Evolutionary conservation across 805 yeast genomes (phyloP), one percentile per base, ranked within the genome.

Genomic region (Saccharomycopsis capsularis): DNA sequence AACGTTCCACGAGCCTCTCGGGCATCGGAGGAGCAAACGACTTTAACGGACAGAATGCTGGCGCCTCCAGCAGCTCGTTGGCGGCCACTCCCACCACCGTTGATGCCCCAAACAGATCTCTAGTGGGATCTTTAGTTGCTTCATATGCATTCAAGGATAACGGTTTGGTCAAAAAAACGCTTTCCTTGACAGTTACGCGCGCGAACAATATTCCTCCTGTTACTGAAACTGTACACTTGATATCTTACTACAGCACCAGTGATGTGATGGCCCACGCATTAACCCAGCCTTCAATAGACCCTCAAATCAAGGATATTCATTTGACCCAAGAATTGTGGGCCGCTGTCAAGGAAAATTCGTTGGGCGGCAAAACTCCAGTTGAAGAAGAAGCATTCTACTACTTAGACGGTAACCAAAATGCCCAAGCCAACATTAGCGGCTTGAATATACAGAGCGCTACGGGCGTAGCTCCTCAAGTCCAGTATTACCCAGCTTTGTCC

Each of bases 101-200:
- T 19, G 52, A 48, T 39, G 46, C 45, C 15, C 52, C 65, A 25
- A 70, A 66, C 44, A 57, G 79, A 39, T 61, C 72, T 3, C 60
- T 79, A 3, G 78, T 76, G 21, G 83, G 83, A 15, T 78, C 82
- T 0, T 64, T 78, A 40, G 77, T 75, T 21, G 75, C 76, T 32
- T 73, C 81, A 0, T 81, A 79, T 58, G 80, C 80, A 11, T 82
- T 81, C 60, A 81, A 81, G 59, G 81, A 77, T 42, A 71, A 73
- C 40, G 96, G 96, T 0, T 70, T 90, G 41, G 78, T 88, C 52
- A 90, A 90, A 63, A 88, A 89, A 63, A 86, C 97, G 0, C 68
- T 88, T 52, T 78, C 88, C 1, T 69, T 87, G 23, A 74, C 79
- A n/a, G 64, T 83, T 15, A 63, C 65, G 21, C 64, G 66, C 19